phyloP scores from a whole-genome alignment of 2,329 filamentous ascomycete species.

The Lecanicillium sp. region DNA sequence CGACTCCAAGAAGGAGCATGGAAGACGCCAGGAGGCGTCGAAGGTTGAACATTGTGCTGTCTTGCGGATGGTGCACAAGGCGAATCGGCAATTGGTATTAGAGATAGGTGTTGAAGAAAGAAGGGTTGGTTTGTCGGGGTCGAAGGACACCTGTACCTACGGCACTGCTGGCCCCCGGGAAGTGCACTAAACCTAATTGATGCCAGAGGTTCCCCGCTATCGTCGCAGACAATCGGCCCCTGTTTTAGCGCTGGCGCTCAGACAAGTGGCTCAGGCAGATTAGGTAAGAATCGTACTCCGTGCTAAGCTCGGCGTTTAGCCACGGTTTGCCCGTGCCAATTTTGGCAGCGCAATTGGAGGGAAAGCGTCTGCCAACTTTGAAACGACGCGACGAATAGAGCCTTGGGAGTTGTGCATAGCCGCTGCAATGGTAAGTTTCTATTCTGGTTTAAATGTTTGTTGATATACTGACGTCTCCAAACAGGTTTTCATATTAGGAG shows the following conservation, averaged over 20 bases:
- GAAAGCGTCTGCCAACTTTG: no score
- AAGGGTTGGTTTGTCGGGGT: slow-evolving; percentile 11
- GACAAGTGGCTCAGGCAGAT: no score
- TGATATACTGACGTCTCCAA: not conserved
- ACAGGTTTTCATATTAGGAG: slow-evolving; percentile 76
- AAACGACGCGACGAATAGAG: no score
- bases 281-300: no score
- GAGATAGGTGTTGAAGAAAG: slow-evolving; percentile 11
- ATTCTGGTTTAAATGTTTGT: no score
- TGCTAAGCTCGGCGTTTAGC: slow-evolving; percentile 13
- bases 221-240: not conserved
- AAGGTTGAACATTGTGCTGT: slow-evolving; percentile 62
- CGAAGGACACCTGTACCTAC: slow-evolving; percentile 9
- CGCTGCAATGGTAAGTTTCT: slow-evolving; percentile 10
- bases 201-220: slow-evolving; percentile 4
- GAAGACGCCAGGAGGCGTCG: slow-evolving; percentile 64
- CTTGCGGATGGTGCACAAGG: slow-evolving; percentile 2
- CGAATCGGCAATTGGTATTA: slow-evolving; percentile 4
- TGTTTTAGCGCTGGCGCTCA: not conserved
- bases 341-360: not conserved
- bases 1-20: slow-evolving; percentile 68
- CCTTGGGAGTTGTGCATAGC: not conserved
- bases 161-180: slow-evolving; percentile 1
- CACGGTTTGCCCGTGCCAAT: slow-evolving; percentile 17
- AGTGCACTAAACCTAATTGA: slow-evolving; percentile 5